Evolutionary conservation across 139 green algal genomes (phyloP), one percentile per base, ranked within the genome.

Genomic region (Coelastrella sp.): DNA sequence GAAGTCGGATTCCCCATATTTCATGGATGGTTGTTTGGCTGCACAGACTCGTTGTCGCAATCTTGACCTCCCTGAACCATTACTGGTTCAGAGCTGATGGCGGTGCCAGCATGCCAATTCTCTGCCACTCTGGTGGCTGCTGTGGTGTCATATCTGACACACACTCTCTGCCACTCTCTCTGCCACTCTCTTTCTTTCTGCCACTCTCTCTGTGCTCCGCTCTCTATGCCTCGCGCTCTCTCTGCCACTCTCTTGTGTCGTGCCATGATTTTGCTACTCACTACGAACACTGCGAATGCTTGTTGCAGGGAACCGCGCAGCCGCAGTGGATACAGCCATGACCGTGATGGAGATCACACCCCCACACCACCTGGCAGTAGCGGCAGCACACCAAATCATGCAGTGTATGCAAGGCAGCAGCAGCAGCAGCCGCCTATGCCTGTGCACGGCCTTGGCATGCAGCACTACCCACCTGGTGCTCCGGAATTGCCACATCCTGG

Each of bases 331-430:
- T 80, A 88, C 66, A 66, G 84, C 84, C 84, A 88, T n/a, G 84
- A 88, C 19, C 70, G 84, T 49, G 84, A 88, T 49, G 80, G 80
- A 7, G 84, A 88, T 19, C 63, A 78, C 65, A 78, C 82, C 17
- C 84, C 58, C 22, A 74, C 59, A 74, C 58, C 84, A 7, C 68
- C 66, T 7, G 56, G 68, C 66, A 88, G 82, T 17, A 35, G 15
- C 61, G 60, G 68, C 68, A 81, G 84, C 66, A 88, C 49, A 4
- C 49, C 49, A 22, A 88, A 73, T 68, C 84, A 88, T 68, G 20
- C 20, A 17, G 49, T 58, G 65, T 57, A 70, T 81, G 20, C 61
- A 27, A 24, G 60, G 35, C 25, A 35, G 82, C 82, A 76, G 24
- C 81, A 79, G 80, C 80, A 73, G 57, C 80, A 74, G 80, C 58